These are phyloP conservation scores for Boletellus deceptivus DNA, from an alignment of 1,284 basidiomycete species.

Conservation along the genomic window DNA sequence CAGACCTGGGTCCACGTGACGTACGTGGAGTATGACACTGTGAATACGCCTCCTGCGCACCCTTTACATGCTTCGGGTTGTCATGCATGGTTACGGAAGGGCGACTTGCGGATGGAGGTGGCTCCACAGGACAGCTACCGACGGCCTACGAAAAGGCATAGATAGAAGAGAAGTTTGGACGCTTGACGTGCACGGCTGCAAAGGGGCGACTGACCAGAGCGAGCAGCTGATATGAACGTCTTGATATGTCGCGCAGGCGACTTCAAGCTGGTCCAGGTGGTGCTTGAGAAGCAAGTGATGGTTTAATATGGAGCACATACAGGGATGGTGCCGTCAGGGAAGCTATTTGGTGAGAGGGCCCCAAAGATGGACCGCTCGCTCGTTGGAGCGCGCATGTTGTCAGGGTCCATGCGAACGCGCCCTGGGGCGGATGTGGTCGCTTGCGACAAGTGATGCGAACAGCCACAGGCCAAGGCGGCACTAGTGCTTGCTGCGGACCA, in stretches of 20 bases:
- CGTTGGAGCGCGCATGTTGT: neutral
- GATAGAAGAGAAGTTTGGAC: neutral
- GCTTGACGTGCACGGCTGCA: neutral
- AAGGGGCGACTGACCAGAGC: constrained; percentile 12
- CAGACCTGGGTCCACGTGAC: constrained; percentile 2
- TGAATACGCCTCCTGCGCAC: constrained; percentile 3
- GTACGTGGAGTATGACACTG: constrained; percentile 13
- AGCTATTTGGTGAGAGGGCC: neutral
- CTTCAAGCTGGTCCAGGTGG: neutral
- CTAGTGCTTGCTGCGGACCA: neutral
- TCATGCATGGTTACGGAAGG: constrained; percentile 2
- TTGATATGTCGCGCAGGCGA: constrained; percentile 3
- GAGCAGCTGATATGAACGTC: neutral
- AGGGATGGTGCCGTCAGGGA: neutral
- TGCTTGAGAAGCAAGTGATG: neutral
- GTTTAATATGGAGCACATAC: neutral
- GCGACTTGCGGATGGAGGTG: neutral
- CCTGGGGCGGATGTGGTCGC: neutral
- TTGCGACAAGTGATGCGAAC: neutral
- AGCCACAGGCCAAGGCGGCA: neutral
- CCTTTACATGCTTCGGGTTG: neutral
- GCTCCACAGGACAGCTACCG: neutral
- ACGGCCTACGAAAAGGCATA: neutral
- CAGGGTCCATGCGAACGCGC: neutral
- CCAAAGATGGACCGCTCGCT: constrained; percentile 13